Conservation (phyloP, 768 basidiomycete genomes). For the Cantharellus anzutake region DNA sequence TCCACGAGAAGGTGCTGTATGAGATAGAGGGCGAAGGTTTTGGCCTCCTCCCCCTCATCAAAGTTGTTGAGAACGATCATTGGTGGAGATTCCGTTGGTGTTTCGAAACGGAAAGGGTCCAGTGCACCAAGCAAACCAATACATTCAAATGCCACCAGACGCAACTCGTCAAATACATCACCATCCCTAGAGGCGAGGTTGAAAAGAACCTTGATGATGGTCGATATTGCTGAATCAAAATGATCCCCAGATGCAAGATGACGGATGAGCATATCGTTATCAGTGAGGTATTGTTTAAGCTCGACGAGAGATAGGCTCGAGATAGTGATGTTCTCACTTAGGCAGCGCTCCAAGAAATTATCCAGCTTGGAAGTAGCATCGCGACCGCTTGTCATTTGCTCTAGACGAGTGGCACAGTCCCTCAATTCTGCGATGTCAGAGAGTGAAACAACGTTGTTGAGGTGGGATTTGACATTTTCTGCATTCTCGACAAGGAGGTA, state of each 20-base stretch:
- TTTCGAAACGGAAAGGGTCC: constrained; percentile 82
- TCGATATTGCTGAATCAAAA: constrained; percentile 61
- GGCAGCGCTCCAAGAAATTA: constrained; percentile 51
- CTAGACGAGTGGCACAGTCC: constrained; percentile 1
- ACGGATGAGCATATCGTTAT: constrained; percentile 24
- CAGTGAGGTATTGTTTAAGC: constrained; percentile 42
- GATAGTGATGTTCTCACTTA: constrained; percentile 66
- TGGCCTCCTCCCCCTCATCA: constrained; percentile 52
- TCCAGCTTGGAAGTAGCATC: constrained; percentile 35
- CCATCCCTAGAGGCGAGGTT: constrained; percentile 57
- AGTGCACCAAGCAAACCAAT: constrained; percentile 83
- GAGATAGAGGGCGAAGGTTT: constrained; percentile 67
- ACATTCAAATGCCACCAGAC: constrained; percentile 66
- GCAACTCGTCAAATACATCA: constrained; percentile 48
- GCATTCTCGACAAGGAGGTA: constrained; percentile 52
- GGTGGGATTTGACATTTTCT: constrained; percentile 29
- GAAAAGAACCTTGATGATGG: constrained; percentile 46
- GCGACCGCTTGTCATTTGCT: constrained; percentile 25
- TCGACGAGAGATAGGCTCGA: constrained; percentile 56
- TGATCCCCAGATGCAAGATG: constrained; percentile 62
- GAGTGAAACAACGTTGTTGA: constrained; percentile 70
- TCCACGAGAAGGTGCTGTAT: constrained; percentile 72
- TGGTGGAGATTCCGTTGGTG: constrained; percentile 33
- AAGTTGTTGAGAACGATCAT: constrained; percentile 72
- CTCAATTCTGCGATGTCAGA: constrained; percentile 42